Evolutionary conservation across 1,284 basidiomycete genomes (phyloP).

Genomic region (Meripilus lineatus): DNA sequence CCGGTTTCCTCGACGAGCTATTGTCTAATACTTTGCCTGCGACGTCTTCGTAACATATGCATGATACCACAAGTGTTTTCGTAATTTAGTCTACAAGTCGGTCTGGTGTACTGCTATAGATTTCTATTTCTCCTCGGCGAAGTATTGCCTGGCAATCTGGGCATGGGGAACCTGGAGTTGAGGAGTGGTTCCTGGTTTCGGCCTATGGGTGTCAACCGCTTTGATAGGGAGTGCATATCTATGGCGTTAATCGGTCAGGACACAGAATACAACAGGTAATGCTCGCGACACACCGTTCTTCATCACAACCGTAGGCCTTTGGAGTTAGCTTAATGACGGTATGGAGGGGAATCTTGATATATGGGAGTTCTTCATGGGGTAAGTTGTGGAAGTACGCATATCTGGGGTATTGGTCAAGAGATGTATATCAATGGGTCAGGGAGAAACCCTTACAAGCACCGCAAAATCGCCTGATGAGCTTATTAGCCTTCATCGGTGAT

Average conservation of each 20-base stretch:
- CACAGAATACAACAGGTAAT: neutral
- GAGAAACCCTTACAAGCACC: conserved; percentile 65
- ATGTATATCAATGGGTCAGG: neutral
- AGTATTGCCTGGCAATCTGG: conserved; percentile 34
- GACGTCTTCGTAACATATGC: too few species aligned
- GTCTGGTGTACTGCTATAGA: neutral
- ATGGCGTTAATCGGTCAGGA: neutral
- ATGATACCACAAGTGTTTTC: neutral
- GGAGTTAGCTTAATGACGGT: conserved; percentile 98
- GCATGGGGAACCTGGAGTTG: conserved; percentile 27
- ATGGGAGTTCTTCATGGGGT: conserved; percentile 91
- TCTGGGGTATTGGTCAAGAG: conserved; percentile 29
- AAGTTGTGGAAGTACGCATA: conserved; percentile 96
- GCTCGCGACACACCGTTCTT: conserved; percentile 65
- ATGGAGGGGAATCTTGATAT: conserved; percentile 95
- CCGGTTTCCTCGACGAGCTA: conserved; percentile 27
- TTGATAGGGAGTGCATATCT: conserved; percentile 84
- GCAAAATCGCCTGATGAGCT: conserved; percentile 69
- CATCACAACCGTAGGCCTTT: conserved; percentile 97
- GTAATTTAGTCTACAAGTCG: too few species aligned
- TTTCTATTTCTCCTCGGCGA: conserved; percentile 13
- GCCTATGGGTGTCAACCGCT: conserved; percentile 91
- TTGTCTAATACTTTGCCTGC: too few species aligned
- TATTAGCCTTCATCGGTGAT: conserved; percentile 3
- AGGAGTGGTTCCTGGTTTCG: conserved; percentile 67